A percentile compares a stretch with the other conserved stretches of the same genome.
Evolutionary conservation across 441 rosid species (phyloP).

Genomic region (California macrophylla): DNA sequence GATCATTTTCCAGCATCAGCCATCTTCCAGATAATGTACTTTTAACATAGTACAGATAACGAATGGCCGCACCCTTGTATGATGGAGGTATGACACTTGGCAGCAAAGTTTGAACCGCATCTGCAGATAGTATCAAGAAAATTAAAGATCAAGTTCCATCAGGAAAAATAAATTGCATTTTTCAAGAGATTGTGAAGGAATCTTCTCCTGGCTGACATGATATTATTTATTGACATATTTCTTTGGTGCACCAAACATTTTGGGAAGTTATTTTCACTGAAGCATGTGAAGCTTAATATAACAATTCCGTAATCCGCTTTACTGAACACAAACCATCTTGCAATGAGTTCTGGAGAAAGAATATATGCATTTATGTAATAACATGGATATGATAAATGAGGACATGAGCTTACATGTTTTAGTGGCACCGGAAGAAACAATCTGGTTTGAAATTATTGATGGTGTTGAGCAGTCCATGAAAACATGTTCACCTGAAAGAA

Average conservation of each 20-base stretch:
- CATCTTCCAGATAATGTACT: slow-evolving; percentile 46
- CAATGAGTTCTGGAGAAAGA: not conserved
- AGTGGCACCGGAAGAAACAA: slow-evolving; percentile 52
- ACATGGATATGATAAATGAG: slow-evolving; percentile 11
- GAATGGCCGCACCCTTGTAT: slow-evolving; percentile 72
- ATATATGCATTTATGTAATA: not conserved
- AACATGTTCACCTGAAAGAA: slow-evolving; percentile 62
- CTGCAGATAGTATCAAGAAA: slow-evolving; percentile 34
- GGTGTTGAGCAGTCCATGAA: slow-evolving; percentile 61
- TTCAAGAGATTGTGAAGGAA: not conserved
- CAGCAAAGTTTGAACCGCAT: slow-evolving; percentile 55
- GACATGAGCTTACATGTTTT: slow-evolving; percentile 50
- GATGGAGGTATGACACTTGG: slow-evolving; percentile 78
- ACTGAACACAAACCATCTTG: not conserved
- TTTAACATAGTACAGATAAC: slow-evolving; percentile 70
- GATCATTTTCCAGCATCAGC: slow-evolving; percentile 59
- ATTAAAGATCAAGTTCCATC: not conserved
- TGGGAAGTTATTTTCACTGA: not conserved
- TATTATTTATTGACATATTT: not conserved
- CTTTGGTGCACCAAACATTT: not conserved
- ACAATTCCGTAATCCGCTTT: not conserved
- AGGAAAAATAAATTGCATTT: not conserved
- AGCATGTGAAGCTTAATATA: not conserved
- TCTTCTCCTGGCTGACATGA: not conserved
- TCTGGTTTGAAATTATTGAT: slow-evolving; percentile 57